Percentiles rank a stretch among this genome's conserved stretches.
Evolutionary conservation across 257 asterid species (phyloP).

Genomic region (Rehmannia glutinosa): DNA sequence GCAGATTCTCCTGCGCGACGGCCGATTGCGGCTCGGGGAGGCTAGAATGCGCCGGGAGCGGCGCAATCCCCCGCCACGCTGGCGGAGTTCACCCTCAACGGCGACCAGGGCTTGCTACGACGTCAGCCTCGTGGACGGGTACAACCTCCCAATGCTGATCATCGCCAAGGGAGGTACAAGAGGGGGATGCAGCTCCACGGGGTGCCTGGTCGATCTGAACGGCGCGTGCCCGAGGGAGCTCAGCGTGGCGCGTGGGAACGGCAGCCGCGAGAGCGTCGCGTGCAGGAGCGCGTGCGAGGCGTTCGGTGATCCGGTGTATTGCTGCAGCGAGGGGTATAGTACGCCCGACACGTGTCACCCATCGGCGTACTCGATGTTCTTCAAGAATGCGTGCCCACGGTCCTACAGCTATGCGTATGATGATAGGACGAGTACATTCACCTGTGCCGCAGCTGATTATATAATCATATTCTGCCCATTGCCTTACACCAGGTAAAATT

Average conservation of each 20-base stretch:
- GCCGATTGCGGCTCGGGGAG: slow-evolving; percentile 93
- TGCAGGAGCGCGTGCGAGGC: slow-evolving; percentile 99
- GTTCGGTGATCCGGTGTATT: slow-evolving; percentile 71
- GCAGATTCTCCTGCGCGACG: slow-evolving; percentile 62
- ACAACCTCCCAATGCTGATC: slow-evolving; percentile 84
- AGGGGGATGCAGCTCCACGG: slow-evolving; percentile 80
- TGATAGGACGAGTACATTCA: slow-evolving; percentile 89
- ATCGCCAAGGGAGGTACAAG: slow-evolving; percentile 68
- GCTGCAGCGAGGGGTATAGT: slow-evolving; percentile 79
- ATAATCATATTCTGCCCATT: slow-evolving; percentile 83
- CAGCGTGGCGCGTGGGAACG: slow-evolving; percentile 57
- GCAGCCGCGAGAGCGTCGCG: slow-evolving; percentile 53
- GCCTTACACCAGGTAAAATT: slow-evolving; percentile 80
- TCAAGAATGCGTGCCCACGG: slow-evolving; percentile 91
- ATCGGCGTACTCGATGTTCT: slow-evolving; percentile 69
- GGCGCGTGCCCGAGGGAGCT: slow-evolving; percentile 80
- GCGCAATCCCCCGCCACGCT: slow-evolving; percentile 97
- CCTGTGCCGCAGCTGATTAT: slow-evolving; percentile 86
- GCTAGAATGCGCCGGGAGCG: slow-evolving; percentile 67
- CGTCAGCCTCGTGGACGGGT: slow-evolving; percentile 92
- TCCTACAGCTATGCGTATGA: slow-evolving; percentile 95
- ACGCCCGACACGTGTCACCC: slow-evolving; percentile 94
- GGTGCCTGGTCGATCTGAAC: slow-evolving; percentile 82
- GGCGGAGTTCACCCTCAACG: slow-evolving; percentile 88
- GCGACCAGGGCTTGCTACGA: slow-evolving; percentile 88